A percentile compares a stretch with the other conserved stretches of the same genome.
Evolutionary conservation across 208 protist genomes (phyloP).

Genomic region (Leishmania guyanensis): DNA sequence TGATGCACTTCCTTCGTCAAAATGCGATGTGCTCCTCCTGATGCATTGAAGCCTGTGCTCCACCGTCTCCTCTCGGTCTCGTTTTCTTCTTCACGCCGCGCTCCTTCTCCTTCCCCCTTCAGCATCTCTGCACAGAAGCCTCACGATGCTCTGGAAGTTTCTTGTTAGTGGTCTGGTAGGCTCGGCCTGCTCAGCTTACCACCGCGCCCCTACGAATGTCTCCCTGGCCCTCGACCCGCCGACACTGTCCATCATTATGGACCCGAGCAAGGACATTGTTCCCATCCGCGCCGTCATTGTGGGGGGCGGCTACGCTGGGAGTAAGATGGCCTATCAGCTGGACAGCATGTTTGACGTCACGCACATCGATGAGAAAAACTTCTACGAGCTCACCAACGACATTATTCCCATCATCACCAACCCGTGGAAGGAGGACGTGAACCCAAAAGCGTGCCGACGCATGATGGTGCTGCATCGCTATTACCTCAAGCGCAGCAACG

Average conservation of each 20-base stretch:
- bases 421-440: conserved; percentile 59
- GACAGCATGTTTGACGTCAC: conserved; percentile 89
- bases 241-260: conserved; percentile 75
- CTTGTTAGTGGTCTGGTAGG: conserved; percentile 42
- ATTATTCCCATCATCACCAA: conserved; percentile 77
- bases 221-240: conserved; percentile 62
- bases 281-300: conserved; percentile 80
- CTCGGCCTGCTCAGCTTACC: conserved; percentile 43
- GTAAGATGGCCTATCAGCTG: conserved; percentile 73
- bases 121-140: background rate
- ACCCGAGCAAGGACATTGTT: conserved; percentile 74
- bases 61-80: background rate
- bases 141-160: conserved; percentile 61
- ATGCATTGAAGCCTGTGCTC: background rate
- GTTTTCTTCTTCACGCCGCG: background rate
- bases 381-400: conserved; percentile 84
- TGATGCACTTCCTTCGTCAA: background rate
- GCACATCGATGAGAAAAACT: conserved; percentile 90
- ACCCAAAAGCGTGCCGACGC: conserved; percentile 68
- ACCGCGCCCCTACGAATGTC: conserved; percentile 18
- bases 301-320: conserved; percentile 84
- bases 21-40: background rate
- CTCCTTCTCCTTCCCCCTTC: background rate
- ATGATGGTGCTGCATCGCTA: conserved; percentile 85
- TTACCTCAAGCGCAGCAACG: conserved; percentile 86